Evolutionary conservation across 192 early-diverging fungal species (phyloP), one percentile per base, ranked within the genome.

Genomic region (Coemansia sp.): DNA sequence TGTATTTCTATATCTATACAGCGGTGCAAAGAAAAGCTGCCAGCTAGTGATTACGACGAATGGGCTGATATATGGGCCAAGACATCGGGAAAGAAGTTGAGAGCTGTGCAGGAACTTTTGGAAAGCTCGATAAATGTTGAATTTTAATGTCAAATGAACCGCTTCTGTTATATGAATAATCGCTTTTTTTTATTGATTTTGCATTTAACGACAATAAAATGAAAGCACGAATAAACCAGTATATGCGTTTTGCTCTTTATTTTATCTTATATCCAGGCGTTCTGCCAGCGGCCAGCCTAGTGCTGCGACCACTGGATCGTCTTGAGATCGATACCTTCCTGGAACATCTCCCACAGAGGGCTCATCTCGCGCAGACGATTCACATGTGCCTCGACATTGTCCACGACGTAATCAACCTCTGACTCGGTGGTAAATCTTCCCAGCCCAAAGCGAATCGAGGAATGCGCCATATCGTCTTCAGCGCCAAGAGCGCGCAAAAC

Each of bases 301-400:
- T 96, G 93, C 74, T 95, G 92, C 65, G 88, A 84, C 95, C 95
- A 96, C 85, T 96, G 87, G 67, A 96, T 96, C 38, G 85, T 85
- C 86, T 95, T 95, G 68, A 96, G 72, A 73, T 96, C 95, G 67
- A 96, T 93, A 5, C 95, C 95, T 58, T 96, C 95, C 74, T 94
- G 93, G 62, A 89, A 91, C 96, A 98, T 98, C 80, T 98, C 97
- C 95, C 95, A 98, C 53, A 98, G 86, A 17, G 97, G 97, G 65
- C 91, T 93, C 95, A 98, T 96, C 61, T 98, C 97, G 52, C 97
- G 83, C 70, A 98, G 74, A 64, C 90, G 88, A 59, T 88, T 88
- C 8, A 98, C 97, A 65, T 95, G 92, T 8, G 85, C 81, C 28
- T 88, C 85, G 8, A 98, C 95, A 43, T 88, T 87, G 8, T 90